These are phyloP conservation scores for Gymnopilus dilepis DNA, from an alignment of 768 basidiomycete species.

Conservation along the genomic window DNA sequence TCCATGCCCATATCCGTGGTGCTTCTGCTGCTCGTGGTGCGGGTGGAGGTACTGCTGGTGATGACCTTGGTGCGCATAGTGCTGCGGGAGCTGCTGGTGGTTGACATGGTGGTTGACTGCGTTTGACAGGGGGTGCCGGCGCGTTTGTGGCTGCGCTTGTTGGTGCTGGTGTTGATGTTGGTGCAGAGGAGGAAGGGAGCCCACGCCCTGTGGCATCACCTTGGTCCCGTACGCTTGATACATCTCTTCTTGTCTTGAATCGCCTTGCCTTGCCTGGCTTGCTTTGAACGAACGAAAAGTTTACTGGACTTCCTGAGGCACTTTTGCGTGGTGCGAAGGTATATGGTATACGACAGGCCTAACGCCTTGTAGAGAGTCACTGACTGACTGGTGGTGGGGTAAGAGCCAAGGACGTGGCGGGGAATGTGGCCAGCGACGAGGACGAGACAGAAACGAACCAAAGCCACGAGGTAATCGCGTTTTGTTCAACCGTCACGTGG, in stretches of 20 bases:
- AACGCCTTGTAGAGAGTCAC: conserved; percentile 42
- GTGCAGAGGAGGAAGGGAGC: conserved; percentile 29
- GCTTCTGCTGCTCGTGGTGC: conserved; percentile 5
- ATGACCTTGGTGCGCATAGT: background rate
- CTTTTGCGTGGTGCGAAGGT: too few species aligned
- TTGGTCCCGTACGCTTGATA: conserved; percentile 41
- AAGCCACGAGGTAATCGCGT: conserved; percentile 32
- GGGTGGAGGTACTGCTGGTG: conserved; percentile 10
- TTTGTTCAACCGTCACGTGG: conserved; percentile 29
- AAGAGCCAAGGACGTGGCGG: background rate
- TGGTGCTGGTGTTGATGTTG: background rate
- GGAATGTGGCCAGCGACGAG: background rate
- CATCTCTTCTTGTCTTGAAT: conserved; percentile 29
- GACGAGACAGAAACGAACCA: conserved; percentile 12
- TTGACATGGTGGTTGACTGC: conserved; percentile 41
- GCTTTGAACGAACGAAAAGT: too few species aligned
- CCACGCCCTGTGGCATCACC: conserved; percentile 29
- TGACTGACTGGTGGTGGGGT: conserved; percentile 6
- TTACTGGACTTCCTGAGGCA: too few species aligned
- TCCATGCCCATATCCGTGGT: too few species aligned
- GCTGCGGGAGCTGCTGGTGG: conserved; percentile 14
- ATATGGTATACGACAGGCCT: conserved; percentile 39
- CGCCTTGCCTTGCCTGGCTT: background rate
- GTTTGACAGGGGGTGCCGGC: conserved; percentile 47
- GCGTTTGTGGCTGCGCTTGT: conserved; percentile 25